Conservation (phyloP, 1,284 basidiomycete genomes). For the Tilletia setariae region DNA sequence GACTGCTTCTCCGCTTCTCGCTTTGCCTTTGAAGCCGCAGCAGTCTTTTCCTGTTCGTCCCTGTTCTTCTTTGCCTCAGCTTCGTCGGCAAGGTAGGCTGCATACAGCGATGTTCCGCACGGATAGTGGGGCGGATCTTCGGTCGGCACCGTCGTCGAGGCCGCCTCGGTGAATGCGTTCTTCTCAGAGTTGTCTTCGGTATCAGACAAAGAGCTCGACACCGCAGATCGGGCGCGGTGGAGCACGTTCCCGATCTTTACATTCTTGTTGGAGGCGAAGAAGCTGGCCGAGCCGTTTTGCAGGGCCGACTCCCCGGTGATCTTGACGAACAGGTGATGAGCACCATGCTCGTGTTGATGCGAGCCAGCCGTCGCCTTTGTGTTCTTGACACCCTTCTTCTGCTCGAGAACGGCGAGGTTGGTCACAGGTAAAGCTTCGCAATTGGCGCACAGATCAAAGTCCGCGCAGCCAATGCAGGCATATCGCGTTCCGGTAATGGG, state of each 20-base stretch:
- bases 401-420: neutral
- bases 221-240: neutral
- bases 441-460: conserved; percentile 29
- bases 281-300: neutral
- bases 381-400: neutral
- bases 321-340: conserved; percentile 29
- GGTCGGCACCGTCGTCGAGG: too few species aligned
- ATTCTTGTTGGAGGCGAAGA: neutral
- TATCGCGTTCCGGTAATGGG: conserved; percentile 27
- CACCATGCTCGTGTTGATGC: conserved; percentile 19
- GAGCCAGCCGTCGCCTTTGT: conserved; percentile 4
- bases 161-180: too few species aligned
- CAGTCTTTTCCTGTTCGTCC: too few species aligned
- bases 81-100: too few species aligned
- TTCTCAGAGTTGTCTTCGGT: too few species aligned
- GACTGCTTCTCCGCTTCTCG: too few species aligned
- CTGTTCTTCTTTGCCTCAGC: too few species aligned
- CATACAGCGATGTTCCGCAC: neutral
- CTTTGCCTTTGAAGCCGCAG: too few species aligned
- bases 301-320: conserved; percentile 16
- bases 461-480: conserved; percentile 27
- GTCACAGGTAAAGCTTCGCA: conserved; percentile 28
- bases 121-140: too few species aligned
- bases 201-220: too few species aligned
- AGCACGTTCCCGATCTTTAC: neutral